Evolutionary conservation across 2,329 filamentous ascomycete genomes (phyloP).

Genomic region (Alternaria burnsii): DNA sequence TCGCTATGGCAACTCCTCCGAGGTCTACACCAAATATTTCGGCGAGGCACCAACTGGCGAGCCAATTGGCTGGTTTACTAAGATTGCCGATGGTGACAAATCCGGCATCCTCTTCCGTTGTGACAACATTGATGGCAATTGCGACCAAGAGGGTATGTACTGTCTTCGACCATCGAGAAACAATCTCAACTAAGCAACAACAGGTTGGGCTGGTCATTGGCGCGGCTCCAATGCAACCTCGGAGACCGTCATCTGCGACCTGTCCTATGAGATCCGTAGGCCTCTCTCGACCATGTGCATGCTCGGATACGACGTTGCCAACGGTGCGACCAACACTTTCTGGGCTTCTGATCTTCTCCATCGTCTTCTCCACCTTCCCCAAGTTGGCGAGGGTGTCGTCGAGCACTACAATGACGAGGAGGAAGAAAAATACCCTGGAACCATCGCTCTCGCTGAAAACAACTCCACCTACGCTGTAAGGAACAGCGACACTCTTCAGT

Average conservation of each 20-base stretch:
- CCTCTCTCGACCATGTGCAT: slow-evolving; percentile 68
- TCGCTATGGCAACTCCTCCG: slow-evolving; percentile 64
- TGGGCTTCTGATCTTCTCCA: slow-evolving; percentile 74
- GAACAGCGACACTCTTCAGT: slow-evolving; percentile 71
- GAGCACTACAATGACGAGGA: slow-evolving; percentile 70
- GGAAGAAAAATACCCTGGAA: slow-evolving; percentile 65
- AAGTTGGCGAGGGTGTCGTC: slow-evolving; percentile 66
- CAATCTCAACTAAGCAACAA: neutral
- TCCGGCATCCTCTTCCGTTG: slow-evolving; percentile 69
- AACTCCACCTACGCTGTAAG: slow-evolving; percentile 60
- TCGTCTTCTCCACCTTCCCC: slow-evolving; percentile 70
- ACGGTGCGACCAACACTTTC: slow-evolving; percentile 65
- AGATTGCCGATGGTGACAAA: slow-evolving; percentile 67
- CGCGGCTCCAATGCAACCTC: slow-evolving; percentile 69
- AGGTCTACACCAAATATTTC: slow-evolving; percentile 72
- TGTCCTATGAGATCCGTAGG: slow-evolving; percentile 66
- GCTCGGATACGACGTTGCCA: slow-evolving; percentile 69
- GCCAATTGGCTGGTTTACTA: slow-evolving; percentile 69
- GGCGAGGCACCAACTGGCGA: slow-evolving; percentile 66
- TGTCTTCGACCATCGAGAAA: no score
- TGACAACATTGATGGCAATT: slow-evolving; percentile 74
- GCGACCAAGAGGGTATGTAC: slow-evolving; percentile 48
- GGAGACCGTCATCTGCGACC: slow-evolving; percentile 74
- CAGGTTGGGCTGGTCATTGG: slow-evolving; percentile 74
- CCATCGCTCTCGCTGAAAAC: slow-evolving; percentile 62